Conservation (phyloP, 768 basidiomycete species). For the Tylopilus sp. region DNA sequence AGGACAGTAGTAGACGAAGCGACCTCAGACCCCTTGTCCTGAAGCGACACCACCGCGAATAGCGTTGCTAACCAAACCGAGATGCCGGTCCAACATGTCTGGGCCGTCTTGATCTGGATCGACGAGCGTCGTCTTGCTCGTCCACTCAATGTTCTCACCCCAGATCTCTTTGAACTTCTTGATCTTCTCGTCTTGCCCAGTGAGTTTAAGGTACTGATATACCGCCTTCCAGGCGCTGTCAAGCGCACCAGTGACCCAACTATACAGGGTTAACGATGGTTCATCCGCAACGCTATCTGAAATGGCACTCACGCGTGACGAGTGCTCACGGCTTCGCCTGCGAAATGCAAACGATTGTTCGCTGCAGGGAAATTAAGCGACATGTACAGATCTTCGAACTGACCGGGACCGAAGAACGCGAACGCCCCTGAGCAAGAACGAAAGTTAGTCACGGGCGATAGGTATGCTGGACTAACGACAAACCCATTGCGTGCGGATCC, state of each 20-base stretch:
- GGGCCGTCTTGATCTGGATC: background rate
- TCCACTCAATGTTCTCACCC: slow-evolving; percentile 20
- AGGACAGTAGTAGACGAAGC: background rate
- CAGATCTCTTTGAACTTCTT: slow-evolving; percentile 22
- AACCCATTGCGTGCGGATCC: slow-evolving; percentile 35
- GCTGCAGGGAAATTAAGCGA: slow-evolving; percentile 30
- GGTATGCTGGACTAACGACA: background rate
- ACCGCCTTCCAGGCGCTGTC: slow-evolving; percentile 37
- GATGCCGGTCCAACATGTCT: background rate
- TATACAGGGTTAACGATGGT: background rate
- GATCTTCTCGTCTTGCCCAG: slow-evolving; percentile 6
- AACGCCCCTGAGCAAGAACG: slow-evolving; percentile 32
- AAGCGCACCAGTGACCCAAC: slow-evolving; percentile 39
- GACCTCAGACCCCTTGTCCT: background rate
- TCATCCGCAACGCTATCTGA: background rate
- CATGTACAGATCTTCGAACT: slow-evolving; percentile 32
- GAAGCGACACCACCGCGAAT: background rate
- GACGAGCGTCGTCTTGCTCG: background rate
- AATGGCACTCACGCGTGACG: slow-evolving; percentile 33
- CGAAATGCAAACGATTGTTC: slow-evolving; percentile 6
- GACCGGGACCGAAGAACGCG: slow-evolving; percentile 37
- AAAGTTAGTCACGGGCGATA: background rate
- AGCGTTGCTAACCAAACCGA: background rate
- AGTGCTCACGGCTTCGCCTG: slow-evolving; percentile 26
- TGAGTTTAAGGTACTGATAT: slow-evolving; percentile 19